Conservation (phyloP, 1,284 basidiomycete genomes). For the Xerocomus cyaneibrunnescens region DNA sequence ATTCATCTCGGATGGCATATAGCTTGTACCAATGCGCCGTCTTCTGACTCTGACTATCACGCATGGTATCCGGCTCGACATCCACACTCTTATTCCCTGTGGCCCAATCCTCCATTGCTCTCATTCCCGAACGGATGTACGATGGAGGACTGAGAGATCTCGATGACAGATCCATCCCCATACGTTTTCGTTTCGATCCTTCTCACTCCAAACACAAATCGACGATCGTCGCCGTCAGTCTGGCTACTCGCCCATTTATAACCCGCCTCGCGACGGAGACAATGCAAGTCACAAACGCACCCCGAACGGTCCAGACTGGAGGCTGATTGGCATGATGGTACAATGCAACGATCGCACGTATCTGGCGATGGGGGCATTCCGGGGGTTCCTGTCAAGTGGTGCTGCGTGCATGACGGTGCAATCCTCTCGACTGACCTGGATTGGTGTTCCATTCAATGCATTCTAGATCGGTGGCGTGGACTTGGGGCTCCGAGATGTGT, state of each 20-base stretch:
- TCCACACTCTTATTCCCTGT: neutral
- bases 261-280: neutral
- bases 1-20: neutral
- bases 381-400: too few relatives aligned
- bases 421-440: too few relatives aligned
- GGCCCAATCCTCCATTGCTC: neutral
- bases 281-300: neutral
- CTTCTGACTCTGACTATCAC: neutral
- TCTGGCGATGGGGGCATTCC: too few relatives aligned
- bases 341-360: too few relatives aligned
- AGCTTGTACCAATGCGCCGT: neutral
- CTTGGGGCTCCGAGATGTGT: too few relatives aligned
- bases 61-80: neutral
- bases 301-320: conserved; percentile 14
- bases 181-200: neutral
- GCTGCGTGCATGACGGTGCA: too few relatives aligned
- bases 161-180: conserved; percentile 2
- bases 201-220: conserved; percentile 1
- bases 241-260: neutral
- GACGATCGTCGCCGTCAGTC: neutral
- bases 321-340: neutral
- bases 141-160: neutral
- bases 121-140: neutral
- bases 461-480: too few relatives aligned
- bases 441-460: too few relatives aligned